A percentile compares a stretch with the other conserved stretches of the same genome.
Evolutionary conservation across 2,329 filamentous ascomycete genomes (phyloP).

Genomic region (Stenocarpella maydis): DNA sequence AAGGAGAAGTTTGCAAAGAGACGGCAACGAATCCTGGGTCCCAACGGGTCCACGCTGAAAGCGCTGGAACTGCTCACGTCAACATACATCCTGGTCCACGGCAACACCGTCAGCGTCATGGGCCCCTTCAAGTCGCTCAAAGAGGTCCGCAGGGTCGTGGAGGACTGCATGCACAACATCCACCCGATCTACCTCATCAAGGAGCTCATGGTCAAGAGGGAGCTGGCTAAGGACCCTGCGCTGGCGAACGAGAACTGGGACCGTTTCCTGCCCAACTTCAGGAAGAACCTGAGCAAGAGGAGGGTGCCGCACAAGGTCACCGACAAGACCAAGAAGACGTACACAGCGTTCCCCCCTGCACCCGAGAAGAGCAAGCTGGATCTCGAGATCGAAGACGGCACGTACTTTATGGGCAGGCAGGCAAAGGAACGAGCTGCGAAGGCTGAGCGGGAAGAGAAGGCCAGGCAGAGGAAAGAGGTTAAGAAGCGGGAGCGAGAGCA

Average conservation of each 20-base stretch:
- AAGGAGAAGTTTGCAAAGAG: slow-evolving; percentile 97
- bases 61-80: slow-evolving; percentile 90
- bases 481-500: slow-evolving; percentile 85
- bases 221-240: slow-evolving; percentile 81
- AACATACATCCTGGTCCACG: slow-evolving; percentile 94
- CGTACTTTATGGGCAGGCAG: slow-evolving; percentile 94
- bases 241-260: slow-evolving; percentile 93
- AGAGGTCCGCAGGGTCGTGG: slow-evolving; percentile 86
- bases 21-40: slow-evolving; percentile 89
- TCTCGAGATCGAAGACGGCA: slow-evolving; percentile 95
- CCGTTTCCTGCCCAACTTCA: slow-evolving; percentile 95
- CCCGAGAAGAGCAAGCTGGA: slow-evolving; percentile 99
- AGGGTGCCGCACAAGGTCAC: slow-evolving; percentile 83
- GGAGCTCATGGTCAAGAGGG: slow-evolving; percentile 85
- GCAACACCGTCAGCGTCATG: slow-evolving; percentile 93
- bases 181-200: slow-evolving; percentile 87
- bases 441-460: slow-evolving; percentile 83
- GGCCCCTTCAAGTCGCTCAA: slow-evolving; percentile 93
- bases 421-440: slow-evolving; percentile 85
- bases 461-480: slow-evolving; percentile 87
- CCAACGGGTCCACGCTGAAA: slow-evolving; percentile 90
- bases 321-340: slow-evolving; percentile 92
- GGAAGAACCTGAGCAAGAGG: slow-evolving; percentile 86
- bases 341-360: slow-evolving; percentile 96
- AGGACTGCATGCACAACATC: slow-evolving; percentile 97